Evolutionary conservation across 805 yeast species (phyloP).

Genomic region (Hermanozyma aechmeae): DNA sequence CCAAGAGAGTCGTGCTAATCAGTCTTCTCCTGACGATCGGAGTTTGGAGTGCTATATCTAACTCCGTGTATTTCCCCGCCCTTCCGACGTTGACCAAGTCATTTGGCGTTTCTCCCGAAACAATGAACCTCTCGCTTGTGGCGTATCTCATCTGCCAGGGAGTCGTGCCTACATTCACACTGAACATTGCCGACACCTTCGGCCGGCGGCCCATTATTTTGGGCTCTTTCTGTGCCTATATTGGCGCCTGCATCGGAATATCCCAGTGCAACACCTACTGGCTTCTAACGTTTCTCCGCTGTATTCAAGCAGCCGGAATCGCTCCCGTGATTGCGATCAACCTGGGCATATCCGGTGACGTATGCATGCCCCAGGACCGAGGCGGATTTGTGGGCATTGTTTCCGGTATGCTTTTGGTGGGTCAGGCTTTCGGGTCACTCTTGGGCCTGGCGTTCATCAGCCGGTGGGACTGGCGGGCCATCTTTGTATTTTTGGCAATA

Average conservation of each 20-base stretch:
- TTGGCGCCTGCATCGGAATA: conserved; percentile 57
- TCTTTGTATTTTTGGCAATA: conserved; percentile 69
- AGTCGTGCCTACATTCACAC: conserved; percentile 58
- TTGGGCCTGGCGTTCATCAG: conserved; percentile 38
- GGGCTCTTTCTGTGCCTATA: conserved; percentile 43
- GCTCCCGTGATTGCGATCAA: conserved; percentile 68
- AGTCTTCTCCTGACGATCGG: conserved; percentile 38
- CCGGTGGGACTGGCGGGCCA: conserved; percentile 53
- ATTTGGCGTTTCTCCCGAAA: conserved; percentile 47
- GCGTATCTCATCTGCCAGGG: conserved; percentile 75
- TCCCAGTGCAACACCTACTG: conserved; percentile 52
- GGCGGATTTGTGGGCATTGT: conserved; percentile 64
- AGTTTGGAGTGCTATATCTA: conserved; percentile 60
- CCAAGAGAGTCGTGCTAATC: conserved; percentile 34
- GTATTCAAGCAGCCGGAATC: conserved; percentile 70
- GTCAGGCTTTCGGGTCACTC: conserved; percentile 76
- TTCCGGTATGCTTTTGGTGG: conserved; percentile 56
- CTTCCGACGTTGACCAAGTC: conserved; percentile 45
- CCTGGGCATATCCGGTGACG: conserved; percentile 68
- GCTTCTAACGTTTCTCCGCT: conserved; percentile 55
- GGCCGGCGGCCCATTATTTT: conserved; percentile 69
- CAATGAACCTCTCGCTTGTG: conserved; percentile 64
- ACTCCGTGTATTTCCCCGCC: conserved; percentile 78
- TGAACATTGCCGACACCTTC: conserved; percentile 55
- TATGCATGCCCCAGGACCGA: conserved; percentile 53